phyloP scores from a whole-genome alignment of 768 basidiomycete genomes.

The Jaapia argillacea region DNA sequence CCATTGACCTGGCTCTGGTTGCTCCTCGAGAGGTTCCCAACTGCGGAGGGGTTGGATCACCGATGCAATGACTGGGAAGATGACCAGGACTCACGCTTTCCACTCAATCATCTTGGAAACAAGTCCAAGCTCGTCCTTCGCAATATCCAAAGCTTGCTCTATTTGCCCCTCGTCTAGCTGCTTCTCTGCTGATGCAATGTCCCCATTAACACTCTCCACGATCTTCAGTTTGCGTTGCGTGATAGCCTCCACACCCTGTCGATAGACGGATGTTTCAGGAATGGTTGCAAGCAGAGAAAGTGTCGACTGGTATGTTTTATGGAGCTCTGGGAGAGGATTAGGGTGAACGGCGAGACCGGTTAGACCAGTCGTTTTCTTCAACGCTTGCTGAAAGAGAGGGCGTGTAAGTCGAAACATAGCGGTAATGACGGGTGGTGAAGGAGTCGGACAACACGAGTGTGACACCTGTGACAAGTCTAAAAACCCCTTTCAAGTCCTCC shows the following conservation, averaged over 20 bases:
- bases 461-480: constrained; percentile 1
- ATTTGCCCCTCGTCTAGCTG: constrained; percentile 78
- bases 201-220: constrained; percentile 57
- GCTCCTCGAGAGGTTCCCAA: constrained; percentile 85
- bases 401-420: constrained; percentile 73
- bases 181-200: constrained; percentile 59
- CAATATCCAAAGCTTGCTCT: constrained; percentile 77
- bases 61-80: constrained; percentile 3
- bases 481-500: constrained; percentile 4
- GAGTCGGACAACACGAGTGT: background rate
- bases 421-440: constrained; percentile 12
- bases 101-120: constrained; percentile 84
- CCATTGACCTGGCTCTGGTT: constrained; percentile 80
- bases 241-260: constrained; percentile 80
- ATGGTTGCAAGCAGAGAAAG: constrained; percentile 57
- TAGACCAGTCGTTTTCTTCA: constrained; percentile 80
- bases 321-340: constrained; percentile 73
- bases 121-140: constrained; percentile 71
- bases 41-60: constrained; percentile 26
- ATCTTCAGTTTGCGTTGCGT: constrained; percentile 72
- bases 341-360: constrained; percentile 78
- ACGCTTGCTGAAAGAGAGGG: constrained; percentile 49
- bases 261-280: constrained; percentile 80
- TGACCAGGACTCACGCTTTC: constrained; percentile 75
- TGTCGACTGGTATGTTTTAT: constrained; percentile 68